Evolutionary conservation across 176 grass and related monocot species (phyloP).

Genomic region (Triticum urartu): DNA sequence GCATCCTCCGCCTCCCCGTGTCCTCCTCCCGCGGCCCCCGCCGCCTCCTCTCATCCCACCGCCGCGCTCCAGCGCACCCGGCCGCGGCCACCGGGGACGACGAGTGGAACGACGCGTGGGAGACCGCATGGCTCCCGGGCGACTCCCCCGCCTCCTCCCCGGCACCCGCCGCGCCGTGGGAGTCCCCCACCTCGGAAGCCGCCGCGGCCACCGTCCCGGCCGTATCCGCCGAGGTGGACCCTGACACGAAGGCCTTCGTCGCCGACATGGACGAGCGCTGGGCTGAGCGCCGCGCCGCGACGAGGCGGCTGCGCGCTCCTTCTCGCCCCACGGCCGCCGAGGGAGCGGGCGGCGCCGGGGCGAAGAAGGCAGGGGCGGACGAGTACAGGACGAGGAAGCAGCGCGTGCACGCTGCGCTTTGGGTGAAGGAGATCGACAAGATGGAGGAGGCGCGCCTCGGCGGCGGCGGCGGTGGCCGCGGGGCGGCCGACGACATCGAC

Average conservation of each 20-base stretch:
- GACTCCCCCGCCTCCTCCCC: constrained; percentile 50
- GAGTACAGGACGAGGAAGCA: constrained; percentile 92
- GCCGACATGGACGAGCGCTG: constrained; percentile 94
- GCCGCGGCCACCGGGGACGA: constrained; percentile 48
- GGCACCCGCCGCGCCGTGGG: constrained; percentile 62
- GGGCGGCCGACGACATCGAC: constrained; percentile 69
- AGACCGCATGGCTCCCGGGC: constrained; percentile 91
- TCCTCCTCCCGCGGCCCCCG: constrained; percentile 13
- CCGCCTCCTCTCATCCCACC: constrained; percentile 34
- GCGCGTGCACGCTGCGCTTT: constrained; percentile 78
- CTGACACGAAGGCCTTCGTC: constrained; percentile 85
- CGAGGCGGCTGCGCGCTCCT: constrained; percentile 32
- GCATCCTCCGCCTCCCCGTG: constrained; percentile 32
- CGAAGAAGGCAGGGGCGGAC: constrained; percentile 54
- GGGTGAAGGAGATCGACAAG: constrained; percentile 96
- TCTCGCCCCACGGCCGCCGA: neutral
- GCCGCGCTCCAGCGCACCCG: neutral
- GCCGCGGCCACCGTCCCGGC: neutral
- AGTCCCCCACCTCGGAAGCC: constrained; percentile 27
- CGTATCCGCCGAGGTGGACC: constrained; percentile 61
- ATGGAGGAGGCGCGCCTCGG: constrained; percentile 83
- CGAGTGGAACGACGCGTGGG: constrained; percentile 98
- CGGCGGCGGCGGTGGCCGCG: constrained; percentile 36
- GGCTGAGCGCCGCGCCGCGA: constrained; percentile 54
- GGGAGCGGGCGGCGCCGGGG: constrained; percentile 24